Percentiles rank a stretch among this genome's conserved stretches.
Conservation (phyloP, 495 filamentous ascomycete species). For the Bathelium albidoporum region DNA sequence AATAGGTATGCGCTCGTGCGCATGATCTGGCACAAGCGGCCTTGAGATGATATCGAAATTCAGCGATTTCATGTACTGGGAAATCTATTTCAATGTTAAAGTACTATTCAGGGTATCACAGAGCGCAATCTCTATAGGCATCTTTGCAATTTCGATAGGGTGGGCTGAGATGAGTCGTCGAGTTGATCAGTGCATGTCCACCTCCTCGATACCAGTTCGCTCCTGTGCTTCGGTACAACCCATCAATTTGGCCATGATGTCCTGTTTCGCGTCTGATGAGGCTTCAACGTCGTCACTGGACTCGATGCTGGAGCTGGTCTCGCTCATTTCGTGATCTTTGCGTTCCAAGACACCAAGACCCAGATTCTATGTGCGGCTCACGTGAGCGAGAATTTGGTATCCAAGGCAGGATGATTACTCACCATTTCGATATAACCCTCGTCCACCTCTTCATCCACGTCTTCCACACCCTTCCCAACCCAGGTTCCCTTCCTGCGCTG, state of each 20-base stretch:
- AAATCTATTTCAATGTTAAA: slow-evolving; percentile 1
- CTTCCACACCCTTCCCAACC: slow-evolving; percentile 8
- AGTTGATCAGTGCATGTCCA: background rate
- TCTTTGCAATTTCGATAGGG: background rate
- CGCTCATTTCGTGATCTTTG: slow-evolving; percentile 2
- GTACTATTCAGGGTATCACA: background rate
- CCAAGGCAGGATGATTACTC: background rate
- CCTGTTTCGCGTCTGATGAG: background rate
- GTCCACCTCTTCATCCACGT: slow-evolving; percentile 10
- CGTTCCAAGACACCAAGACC: slow-evolving; percentile 7
- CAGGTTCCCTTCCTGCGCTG: slow-evolving; percentile 9
- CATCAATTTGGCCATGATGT: background rate
- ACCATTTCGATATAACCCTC: slow-evolving; percentile 18
- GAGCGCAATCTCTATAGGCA: background rate
- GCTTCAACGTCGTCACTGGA: background rate
- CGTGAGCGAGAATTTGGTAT: background rate
- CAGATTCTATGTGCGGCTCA: background rate
- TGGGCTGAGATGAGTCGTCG: background rate
- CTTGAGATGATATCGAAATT: background rate
- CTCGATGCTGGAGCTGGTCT: background rate
- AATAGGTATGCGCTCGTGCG: slow-evolving; percentile 13
- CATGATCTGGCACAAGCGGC: background rate
- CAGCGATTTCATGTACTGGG: background rate
- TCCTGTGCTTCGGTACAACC: background rate
- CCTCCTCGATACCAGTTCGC: background rate